Base-by-base conservation (phyloP, 2,329 filamentous ascomycete species). In the Fusarium poae region DNA sequence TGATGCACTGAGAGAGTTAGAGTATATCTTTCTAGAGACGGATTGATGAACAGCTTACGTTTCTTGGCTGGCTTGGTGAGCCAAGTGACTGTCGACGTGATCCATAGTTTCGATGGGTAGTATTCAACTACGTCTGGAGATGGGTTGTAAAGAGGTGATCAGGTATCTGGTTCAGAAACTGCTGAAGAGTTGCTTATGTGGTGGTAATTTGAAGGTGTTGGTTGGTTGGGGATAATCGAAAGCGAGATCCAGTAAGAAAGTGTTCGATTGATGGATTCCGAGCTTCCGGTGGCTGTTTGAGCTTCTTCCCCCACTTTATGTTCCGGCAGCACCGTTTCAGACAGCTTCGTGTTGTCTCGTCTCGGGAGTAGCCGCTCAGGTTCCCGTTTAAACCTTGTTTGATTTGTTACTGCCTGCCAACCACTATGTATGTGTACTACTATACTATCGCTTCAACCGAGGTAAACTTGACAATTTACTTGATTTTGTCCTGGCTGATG, bases 71-170 rank as follows among this genome's bases (percentile, higher is more conserved):
- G 84, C 85, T 76, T 86, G 83, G 65, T 88, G 82, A 71, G 82
- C 82, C 73, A 88, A 81, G 67, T 85, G 84, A 65, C 86, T 82
- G 75, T 86, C 82, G 72, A 88, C 83, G 81, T 88, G 86, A 59
- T 88, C 86, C 86, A 88, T 88, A 21, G 34, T 45, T 50, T 50
- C 18, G 13, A 20, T n/a, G 16, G 23, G 10, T 25, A 25, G 27
- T 51, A 37, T 30, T 20, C 34, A 4, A 20, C 25, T 29, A 2
- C 27, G 4, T 25, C 18, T 1, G 18, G 21, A 20, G 6, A 43
- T 16, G 16, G 20, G 7, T 29, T 45, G 27, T 25, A 6, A 13
- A 12, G 39, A 32, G n/a, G 23, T 20, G 18, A 5, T 12, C 8
- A 43, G 18, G 30, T 48, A 21, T 15, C n/a, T 21, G 20, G 6